phyloP scores from a whole-genome alignment of 306 rosid species.

The Argentina anserina region DNA sequence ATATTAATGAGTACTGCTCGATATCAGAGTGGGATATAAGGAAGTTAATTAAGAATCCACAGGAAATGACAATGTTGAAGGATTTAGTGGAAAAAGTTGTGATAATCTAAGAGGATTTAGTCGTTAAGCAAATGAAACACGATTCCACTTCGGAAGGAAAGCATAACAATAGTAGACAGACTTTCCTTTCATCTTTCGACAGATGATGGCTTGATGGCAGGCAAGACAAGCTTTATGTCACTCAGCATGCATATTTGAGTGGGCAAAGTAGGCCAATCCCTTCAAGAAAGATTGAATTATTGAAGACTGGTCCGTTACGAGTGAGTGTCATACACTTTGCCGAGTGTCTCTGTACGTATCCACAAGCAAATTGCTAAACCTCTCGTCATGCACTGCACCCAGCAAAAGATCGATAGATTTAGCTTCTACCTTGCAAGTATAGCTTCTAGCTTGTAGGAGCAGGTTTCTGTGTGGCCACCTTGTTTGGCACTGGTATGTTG shows the following conservation, averaged over 20 bases:
- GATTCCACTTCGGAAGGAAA: neutral
- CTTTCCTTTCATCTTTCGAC: neutral
- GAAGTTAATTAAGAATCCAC: neutral
- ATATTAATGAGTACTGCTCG: neutral
- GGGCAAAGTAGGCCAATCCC: neutral
- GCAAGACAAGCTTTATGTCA: neutral
- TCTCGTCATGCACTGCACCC: neutral
- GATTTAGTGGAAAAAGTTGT: neutral
- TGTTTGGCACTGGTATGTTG: neutral
- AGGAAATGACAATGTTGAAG: neutral
- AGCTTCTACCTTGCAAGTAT: too few species aligned
- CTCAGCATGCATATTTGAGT: neutral
- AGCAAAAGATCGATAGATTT: too few species aligned
- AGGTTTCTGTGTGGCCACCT: neutral
- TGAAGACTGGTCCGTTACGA: neutral
- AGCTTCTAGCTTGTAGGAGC: neutral
- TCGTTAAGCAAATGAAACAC: neutral
- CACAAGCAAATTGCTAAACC: neutral
- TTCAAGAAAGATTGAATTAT: neutral
- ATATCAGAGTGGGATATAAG: neutral
- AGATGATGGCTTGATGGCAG: neutral
- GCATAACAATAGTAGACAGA: neutral
- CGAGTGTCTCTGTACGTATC: neutral
- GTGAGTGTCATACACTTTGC: neutral
- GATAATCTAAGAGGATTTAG: neutral